phyloP scores from a whole-genome alignment of 2,329 filamentous ascomycete genomes.

The Exophiala aquamarina region DNA sequence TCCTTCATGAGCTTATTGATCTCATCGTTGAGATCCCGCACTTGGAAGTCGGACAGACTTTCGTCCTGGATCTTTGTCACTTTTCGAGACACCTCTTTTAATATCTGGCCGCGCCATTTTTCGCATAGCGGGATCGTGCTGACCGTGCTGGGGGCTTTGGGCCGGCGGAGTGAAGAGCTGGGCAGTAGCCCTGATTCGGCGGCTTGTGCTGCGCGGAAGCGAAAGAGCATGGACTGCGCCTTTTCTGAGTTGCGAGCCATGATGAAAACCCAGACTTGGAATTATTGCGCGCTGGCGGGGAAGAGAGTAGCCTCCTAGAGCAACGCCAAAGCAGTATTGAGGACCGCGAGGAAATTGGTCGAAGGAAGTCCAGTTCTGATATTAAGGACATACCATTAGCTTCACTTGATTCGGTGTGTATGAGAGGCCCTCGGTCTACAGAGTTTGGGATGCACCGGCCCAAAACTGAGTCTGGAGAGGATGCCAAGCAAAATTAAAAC shows the following conservation, averaged over 20 bases:
- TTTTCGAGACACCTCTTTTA: constrained; percentile 96
- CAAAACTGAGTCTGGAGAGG: too few species aligned
- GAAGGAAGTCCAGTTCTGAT: too few species aligned
- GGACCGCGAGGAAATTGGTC: too few species aligned
- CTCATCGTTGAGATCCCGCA: constrained; percentile 97
- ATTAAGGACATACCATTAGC: too few species aligned
- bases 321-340: too few species aligned
- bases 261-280: too few species aligned
- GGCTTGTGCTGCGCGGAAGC: constrained; percentile 96
- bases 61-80: constrained; percentile 93
- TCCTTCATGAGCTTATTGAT: constrained; percentile 99
- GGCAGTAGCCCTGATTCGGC: constrained; percentile 96
- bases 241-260: constrained; percentile 95
- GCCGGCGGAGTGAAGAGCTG: constrained; percentile 81
- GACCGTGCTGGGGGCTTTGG: constrained; percentile 86
- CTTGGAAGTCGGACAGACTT: constrained; percentile 91
- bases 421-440: too few species aligned
- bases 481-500: too few species aligned
- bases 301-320: too few species aligned
- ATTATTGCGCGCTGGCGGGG: too few species aligned
- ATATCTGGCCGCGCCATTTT: constrained; percentile 96
- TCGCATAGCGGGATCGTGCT: constrained; percentile 83
- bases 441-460: too few species aligned
- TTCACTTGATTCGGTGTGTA: too few species aligned
- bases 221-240: constrained; percentile 99